Conservation (phyloP, 2,329 filamentous ascomycete species). For the Lithohypha guttulata region DNA sequence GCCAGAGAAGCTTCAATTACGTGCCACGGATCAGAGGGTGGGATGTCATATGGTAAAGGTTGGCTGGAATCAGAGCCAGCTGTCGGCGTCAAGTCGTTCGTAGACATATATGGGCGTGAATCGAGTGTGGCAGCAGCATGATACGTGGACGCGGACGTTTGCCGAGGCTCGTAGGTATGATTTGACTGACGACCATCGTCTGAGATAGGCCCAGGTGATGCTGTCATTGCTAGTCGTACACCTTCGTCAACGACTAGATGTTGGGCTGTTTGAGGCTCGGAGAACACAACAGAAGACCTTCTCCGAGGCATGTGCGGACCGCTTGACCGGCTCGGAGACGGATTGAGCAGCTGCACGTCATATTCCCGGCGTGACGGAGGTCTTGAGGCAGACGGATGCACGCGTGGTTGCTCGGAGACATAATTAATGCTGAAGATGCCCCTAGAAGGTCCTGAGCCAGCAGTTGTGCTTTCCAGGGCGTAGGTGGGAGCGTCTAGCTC, state of each 20-base stretch:
- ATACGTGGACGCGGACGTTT: slow-evolving; percentile 6
- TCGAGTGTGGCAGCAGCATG: slow-evolving; percentile 10
- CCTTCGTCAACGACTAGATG: slow-evolving; percentile 25
- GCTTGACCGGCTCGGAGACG: background rate
- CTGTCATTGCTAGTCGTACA: slow-evolving; percentile 30
- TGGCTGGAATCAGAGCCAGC: slow-evolving; percentile 7
- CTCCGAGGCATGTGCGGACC: slow-evolving; percentile 27
- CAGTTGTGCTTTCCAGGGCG: slow-evolving; percentile 16
- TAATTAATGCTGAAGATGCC: slow-evolving; percentile 20
- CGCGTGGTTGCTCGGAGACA: slow-evolving; percentile 12
- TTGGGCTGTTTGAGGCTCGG: slow-evolving; percentile 25
- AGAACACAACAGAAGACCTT: slow-evolving; percentile 32
- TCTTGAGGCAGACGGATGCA: slow-evolving; percentile 2
- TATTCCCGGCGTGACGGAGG: slow-evolving; percentile 9
- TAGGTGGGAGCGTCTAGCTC: background rate
- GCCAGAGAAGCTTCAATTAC: slow-evolving; percentile 18
- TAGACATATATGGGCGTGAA: slow-evolving; percentile 7
- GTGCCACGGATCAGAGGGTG: slow-evolving; percentile 18
- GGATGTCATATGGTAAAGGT: slow-evolving; percentile 10
- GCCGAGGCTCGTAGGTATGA: slow-evolving; percentile 5
- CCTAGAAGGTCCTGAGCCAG: slow-evolving; percentile 11
- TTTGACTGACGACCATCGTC: slow-evolving; percentile 19
- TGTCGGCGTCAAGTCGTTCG: slow-evolving; percentile 10
- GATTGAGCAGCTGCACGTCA: slow-evolving; percentile 11
- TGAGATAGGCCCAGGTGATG: slow-evolving; percentile 31